Base-by-base conservation (phyloP, 1,139 yeast genomes). In the Sugiyamaella japonica region DNA sequence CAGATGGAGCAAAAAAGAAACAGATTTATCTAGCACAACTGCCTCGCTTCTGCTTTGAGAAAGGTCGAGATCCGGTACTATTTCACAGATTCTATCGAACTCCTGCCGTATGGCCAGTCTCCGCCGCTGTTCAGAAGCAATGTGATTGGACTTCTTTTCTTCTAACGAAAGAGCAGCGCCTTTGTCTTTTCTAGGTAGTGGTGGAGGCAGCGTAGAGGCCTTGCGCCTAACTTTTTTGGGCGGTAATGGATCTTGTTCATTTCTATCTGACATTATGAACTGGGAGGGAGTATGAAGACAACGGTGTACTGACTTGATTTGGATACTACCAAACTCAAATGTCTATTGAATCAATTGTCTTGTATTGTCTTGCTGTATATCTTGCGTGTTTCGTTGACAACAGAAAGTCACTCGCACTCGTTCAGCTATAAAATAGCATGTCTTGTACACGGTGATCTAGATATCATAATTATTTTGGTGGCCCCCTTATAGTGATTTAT, bases 91-190 rank as follows among this genome's bases (percentile, higher is more conserved):
- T 52, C 66, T 68, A 50, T 70, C 75, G 54, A 76, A 78, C 1
- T 77, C 79, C 17, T 72, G 75, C 8, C 81, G 67, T 31, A 78
- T 78, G 3, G 81, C 80, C 55, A 73, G 73, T 15, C 82, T 68
- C 32, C 82, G 69, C 59, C 75, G 76, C 59, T 78, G 76, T 58
- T 78, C 82, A 0, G 80, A 75, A n/a, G 77, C 78, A 13, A 77
- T 76, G 57, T 77, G 81, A 54, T 74, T 75, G 38, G 71, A 74
- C 67, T 73, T 61, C 48, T 67, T 67, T 54, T 66, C 70, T 51
- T 67, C 70, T 10, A 61, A 58, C 2, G 69, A 62, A 25, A 67
- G 57, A 32, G 65, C 60, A 38, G 60, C 67, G n/a, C 68, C 67
- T 50, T 61, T 62, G 17, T 61, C 54, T 45, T 56, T 56, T 37